Base-by-base conservation (phyloP, 2,329 filamentous ascomycete genomes). In the Fusarium subglutinans region DNA sequence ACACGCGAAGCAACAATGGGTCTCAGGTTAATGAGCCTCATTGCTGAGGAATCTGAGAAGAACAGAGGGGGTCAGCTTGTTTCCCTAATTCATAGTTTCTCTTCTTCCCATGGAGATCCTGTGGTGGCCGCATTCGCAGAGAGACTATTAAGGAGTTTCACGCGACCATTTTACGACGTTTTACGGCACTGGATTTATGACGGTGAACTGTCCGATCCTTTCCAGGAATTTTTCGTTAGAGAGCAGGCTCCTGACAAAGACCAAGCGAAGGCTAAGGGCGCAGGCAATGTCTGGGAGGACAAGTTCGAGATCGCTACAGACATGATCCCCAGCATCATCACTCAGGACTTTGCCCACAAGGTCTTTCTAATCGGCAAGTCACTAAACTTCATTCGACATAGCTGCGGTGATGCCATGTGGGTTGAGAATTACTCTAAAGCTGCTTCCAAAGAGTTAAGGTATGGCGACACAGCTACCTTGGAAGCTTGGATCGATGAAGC, bases 311-410 rank as follows among this genome's bases (percentile, higher is more conserved):
- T 98, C 44, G 92, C 94, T 76, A 89, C 93, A 66, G 88, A 90
- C 54, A 96, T 98, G 93, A 91, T 98, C 30, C 96, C 96, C 1
- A 95, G 92, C 47, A 98, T 98, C 79, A 95, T 98, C 76, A 97
- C 94, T 0, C 89, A 93, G 50, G 95, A 98, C 70, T 98, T 99
- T 83, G 95, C 96, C 0, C 94, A 96, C 76, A 98, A 98, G 80
- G 94, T 99, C 11, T 98, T 98, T 78, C 85, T 99, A 13, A 99
- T 99, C 77, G 96, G 96, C 64, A 99, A 99, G 82, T 98, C 95
- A 8, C 88, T 99, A 62, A 99, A 99, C 82, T 99, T 99, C 83
- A 98, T 99, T 80, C 92, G 96, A 30, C 95, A 98, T 82, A 96
- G 95, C 76, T 99, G 96, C 80, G 93, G 93, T 14, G 97, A 99